Base-by-base conservation (phyloP, 768 basidiomycete species). In the Cystofilobasidium macerans region DNA sequence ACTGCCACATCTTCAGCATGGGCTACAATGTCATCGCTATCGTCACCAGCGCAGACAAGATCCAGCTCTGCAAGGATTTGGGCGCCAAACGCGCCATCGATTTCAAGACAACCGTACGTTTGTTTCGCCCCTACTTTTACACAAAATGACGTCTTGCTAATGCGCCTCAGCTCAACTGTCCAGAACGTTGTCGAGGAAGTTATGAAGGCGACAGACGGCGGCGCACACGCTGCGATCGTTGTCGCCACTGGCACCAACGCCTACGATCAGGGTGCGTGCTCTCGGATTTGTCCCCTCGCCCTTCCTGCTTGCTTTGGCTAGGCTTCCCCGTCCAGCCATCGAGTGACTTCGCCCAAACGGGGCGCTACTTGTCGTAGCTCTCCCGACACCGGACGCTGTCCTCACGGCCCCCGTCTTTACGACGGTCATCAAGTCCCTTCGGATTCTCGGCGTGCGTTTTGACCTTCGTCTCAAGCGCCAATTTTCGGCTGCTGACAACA, bases 331-430 rank as follows among this genome's bases (percentile, higher is more conserved):
- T n/a, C n/a, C n/a, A 51, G 61, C 80, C 1, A 73, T 80, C 62
- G 84, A 87, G 64, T 92, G 91, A 75, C 79, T 93, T 61, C 82
- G 88, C 38, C 78, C 80, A 4, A 83, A 83, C 36, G 87, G 88
- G 13, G 83, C 81, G 6, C 65, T 71, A 59, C 62, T 71, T 51
- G 68, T 65, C 32, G 69, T 71, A 47, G 71, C 69, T 43, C 57
- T 71, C 9, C 71, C 71, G 33, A n/a, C n/a, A n/a, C 42, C 65
- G 32, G 64, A 69, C 42, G 68, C 64, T 24, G 51, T 38, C 38
- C 64, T 71, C 64, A 62, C 64, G 30, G 62, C 61, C 57, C 56
- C 62, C 42, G n/a, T 72, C 69, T 75, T 77, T 70, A 69, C 64
- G 65, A 73, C 73, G 13, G 74, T 77, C 69, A 73, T 78, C 71